These are phyloP conservation scores for Wickerhamiella allomyrinae DNA, from an alignment of 805 yeast species.

Conservation along the genomic window DNA sequence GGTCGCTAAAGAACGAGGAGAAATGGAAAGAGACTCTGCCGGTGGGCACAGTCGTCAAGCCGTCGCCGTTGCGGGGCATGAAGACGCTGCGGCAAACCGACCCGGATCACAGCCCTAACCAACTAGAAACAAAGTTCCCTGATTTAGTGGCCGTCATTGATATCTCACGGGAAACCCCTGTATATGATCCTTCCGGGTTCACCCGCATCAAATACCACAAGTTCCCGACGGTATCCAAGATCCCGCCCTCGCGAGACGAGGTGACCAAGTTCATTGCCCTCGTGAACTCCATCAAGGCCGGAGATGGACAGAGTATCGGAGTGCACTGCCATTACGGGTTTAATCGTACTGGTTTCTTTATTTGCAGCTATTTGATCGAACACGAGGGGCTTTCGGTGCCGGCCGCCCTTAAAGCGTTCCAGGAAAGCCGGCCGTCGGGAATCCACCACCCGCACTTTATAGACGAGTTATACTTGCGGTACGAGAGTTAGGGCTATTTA, in stretches of 20 bases:
- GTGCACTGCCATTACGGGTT: slow-evolving; percentile 78
- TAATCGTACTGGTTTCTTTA: slow-evolving; percentile 61
- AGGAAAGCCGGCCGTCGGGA: slow-evolving; percentile 48
- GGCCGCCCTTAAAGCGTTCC: slow-evolving; percentile 50
- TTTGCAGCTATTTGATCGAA: slow-evolving; percentile 56
- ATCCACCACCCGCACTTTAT: slow-evolving; percentile 65
- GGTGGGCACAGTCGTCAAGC: slow-evolving; percentile 26
- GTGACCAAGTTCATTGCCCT: slow-evolving; percentile 42
- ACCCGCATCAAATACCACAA: slow-evolving; percentile 44
- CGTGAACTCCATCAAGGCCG: slow-evolving; percentile 31
- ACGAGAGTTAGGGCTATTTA: slow-evolving; percentile 22
- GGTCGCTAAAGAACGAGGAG: slow-evolving; percentile 64
- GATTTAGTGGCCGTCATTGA: slow-evolving; percentile 49
- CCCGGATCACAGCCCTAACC: slow-evolving; percentile 40
- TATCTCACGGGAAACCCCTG: slow-evolving; percentile 50
- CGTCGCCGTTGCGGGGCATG: slow-evolving; percentile 49
- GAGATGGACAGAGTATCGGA: slow-evolving; percentile 32
- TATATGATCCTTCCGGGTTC: slow-evolving; percentile 50
- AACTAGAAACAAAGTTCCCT: slow-evolving; percentile 36
- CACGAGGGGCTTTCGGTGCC: slow-evolving; percentile 41
- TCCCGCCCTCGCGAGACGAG: slow-evolving; percentile 51
- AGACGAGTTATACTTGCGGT: slow-evolving; percentile 55
- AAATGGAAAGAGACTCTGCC: slow-evolving; percentile 51
- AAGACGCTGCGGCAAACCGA: slow-evolving; percentile 60
- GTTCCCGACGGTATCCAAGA: slow-evolving; percentile 65